phyloP scores from a whole-genome alignment of 345 rosid genomes.

The Eutrema heterophyllum region DNA sequence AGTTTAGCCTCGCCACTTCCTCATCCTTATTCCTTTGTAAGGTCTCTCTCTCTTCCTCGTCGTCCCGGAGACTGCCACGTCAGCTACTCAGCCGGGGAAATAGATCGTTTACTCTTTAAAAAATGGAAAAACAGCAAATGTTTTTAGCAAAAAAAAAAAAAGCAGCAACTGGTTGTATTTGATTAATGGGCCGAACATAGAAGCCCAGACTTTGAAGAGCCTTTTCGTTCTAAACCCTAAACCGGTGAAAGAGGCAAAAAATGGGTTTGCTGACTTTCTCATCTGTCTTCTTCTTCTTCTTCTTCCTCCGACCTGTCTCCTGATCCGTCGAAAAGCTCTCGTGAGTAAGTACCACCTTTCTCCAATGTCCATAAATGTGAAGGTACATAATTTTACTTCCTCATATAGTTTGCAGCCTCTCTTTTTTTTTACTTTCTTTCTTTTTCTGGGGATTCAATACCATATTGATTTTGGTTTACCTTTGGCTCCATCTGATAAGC shows the following conservation, averaged over 20 bases:
- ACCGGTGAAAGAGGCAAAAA: not conserved
- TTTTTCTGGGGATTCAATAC: not conserved
- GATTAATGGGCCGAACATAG: constrained; percentile 1
- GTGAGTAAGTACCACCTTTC: constrained; percentile 2
- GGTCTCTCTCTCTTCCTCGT: constrained; percentile 50
- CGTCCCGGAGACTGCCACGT: constrained; percentile 26
- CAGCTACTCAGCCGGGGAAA: constrained; percentile 37
- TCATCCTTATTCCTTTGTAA: constrained; percentile 97
- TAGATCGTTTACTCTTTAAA: no score
- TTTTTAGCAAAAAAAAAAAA: no score
- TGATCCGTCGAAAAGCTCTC: constrained; percentile 9
- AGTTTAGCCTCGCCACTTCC: constrained; percentile 98
- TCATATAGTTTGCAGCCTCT: not conserved
- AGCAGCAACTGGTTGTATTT: not conserved
- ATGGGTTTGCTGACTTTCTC: not conserved
- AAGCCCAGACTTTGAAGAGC: constrained; percentile 15
- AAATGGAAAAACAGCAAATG: no score
- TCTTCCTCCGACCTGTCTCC: constrained; percentile 1
- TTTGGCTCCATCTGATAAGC: not conserved
- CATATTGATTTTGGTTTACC: not conserved
- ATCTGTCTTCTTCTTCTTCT: not conserved
- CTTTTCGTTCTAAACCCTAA: constrained; percentile 24
- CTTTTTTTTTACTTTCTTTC: no score
- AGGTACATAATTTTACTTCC: constrained; percentile 21
- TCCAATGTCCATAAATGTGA: constrained; percentile 24